These are phyloP conservation scores for Paratinospora sagittata DNA, from an alignment of 164 flowering plant species.

Conservation along the genomic window DNA sequence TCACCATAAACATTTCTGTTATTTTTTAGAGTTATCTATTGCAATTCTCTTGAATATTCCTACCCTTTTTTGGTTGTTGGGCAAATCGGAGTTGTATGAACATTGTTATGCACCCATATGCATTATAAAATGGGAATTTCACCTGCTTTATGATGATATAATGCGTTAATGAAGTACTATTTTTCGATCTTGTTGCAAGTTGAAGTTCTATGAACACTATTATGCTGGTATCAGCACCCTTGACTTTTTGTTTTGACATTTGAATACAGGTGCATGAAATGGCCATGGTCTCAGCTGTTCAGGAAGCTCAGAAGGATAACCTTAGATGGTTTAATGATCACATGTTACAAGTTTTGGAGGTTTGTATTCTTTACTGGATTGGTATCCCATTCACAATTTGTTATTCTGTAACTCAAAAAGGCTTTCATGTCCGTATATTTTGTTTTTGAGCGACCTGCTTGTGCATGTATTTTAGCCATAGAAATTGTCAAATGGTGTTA, in stretches of 20 bases:
- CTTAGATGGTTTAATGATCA: conserved; percentile 81
- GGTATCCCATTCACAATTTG: background rate
- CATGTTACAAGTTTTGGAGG: conserved; percentile 92
- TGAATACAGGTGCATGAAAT: conserved; percentile 83
- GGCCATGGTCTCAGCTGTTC: conserved; percentile 94
- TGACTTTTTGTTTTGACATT: conserved; percentile 3
- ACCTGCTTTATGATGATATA: background rate
- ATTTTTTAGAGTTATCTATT: background rate
- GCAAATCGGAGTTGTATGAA: background rate
- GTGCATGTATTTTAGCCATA: too few relatives aligned
- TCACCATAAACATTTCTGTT: background rate
- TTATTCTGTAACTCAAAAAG: background rate
- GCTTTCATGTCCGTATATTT: background rate
- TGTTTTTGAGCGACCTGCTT: too few relatives aligned
- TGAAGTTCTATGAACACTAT: too few relatives aligned
- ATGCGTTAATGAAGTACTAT: too few relatives aligned
- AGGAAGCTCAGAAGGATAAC: conserved; percentile 97
- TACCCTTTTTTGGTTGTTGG: background rate
- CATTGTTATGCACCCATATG: background rate
- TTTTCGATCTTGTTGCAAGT: too few relatives aligned
- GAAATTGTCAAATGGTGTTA: background rate
- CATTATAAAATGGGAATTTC: background rate
- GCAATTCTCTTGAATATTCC: too few relatives aligned
- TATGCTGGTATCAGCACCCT: background rate
- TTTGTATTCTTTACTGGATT: conserved; percentile 15